Base-by-base conservation (phyloP, 2,329 filamentous ascomycete species). In the Paecilomyces dactylethromorphus region DNA sequence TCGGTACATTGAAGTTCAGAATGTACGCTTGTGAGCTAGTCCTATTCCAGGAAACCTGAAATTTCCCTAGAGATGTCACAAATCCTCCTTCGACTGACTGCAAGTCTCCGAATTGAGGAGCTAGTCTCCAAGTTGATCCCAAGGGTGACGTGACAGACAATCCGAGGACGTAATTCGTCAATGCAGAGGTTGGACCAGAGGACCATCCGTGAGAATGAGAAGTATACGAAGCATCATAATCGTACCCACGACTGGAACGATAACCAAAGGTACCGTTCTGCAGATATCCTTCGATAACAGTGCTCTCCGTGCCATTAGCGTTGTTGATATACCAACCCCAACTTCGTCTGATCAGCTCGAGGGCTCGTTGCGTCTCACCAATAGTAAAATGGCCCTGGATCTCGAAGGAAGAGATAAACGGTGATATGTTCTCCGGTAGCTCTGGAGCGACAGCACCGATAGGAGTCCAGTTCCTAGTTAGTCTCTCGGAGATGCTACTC, bases 251-350 rank as follows among this genome's bases (percentile, higher is more conserved):
- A 54, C 78, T 72, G 32, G 73, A 76, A 1, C 83, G 76, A 65
- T 87, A 88, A 1, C 79, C 82, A 62, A 84, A 88, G 0, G 75
- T 80, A 2, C 83, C 83, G 61, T 87, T 78, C 0, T 68, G 69
- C 1, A 83, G 74, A 59, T 84, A 86, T 0, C 84, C 84, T 68
- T 87, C 85, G 26, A 86, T 78, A 21, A 83, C 78, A 0, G 85
- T 87, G 50, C 78, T 82, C 58, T 80, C 74, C 0, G 84, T 86
- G n/a, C 83, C 83, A 62, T 83, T 80, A 0, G 79, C 76, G 59
- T 85, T 79, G 59, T 80, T 75, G 15, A 84, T 70, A 63, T 86
- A 86, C 82, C 82, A 85, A 11, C 84, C 84, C 84, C 84, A 87
- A 54, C 76, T 77, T 8, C 73, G 72, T 5, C 83, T 79, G 32